These are phyloP conservation scores for Ustilago xerochloae DNA, from an alignment of 1,284 basidiomycete species.

Conservation along the genomic window DNA sequence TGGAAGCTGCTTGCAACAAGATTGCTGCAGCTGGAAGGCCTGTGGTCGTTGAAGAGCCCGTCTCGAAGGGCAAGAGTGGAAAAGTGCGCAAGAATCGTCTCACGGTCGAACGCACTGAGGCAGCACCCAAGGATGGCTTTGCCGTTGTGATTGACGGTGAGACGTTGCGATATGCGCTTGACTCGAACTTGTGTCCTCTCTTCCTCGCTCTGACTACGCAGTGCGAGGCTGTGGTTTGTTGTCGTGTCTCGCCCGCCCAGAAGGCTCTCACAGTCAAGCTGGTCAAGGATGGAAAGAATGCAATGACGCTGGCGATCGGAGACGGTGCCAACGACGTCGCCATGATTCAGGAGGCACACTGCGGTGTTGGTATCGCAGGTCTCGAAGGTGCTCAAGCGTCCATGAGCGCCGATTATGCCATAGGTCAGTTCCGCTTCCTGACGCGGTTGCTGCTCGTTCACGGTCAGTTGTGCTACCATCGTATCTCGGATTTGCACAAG, in stretches of 20 bases:
- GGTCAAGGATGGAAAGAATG: slow-evolving; percentile 92
- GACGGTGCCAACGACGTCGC: slow-evolving; percentile 96
- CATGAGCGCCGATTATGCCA: slow-evolving; percentile 98
- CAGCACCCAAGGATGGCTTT: slow-evolving; percentile 72
- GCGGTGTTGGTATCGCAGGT: slow-evolving; percentile 92
- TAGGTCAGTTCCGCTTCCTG: slow-evolving; percentile 93
- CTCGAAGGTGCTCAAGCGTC: slow-evolving; percentile 97
- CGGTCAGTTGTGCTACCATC: slow-evolving; percentile 94
- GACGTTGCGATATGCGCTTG: slow-evolving; percentile 84
- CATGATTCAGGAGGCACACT: slow-evolving; percentile 98
- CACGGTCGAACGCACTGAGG: slow-evolving; percentile 45
- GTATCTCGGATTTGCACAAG: slow-evolving; percentile 79
- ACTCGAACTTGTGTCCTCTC: slow-evolving; percentile 80
- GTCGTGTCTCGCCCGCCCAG: slow-evolving; percentile 94
- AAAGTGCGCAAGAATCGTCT: slow-evolving; percentile 47
- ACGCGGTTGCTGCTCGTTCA: slow-evolving; percentile 93
- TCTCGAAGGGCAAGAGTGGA: slow-evolving; percentile 22
- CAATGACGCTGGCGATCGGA: slow-evolving; percentile 96
- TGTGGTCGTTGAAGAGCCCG: slow-evolving; percentile 67
- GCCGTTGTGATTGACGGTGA: slow-evolving; percentile 97
- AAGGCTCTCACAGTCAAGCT: slow-evolving; percentile 94
- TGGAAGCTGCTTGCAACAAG: slow-evolving; percentile 93
- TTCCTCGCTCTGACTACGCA: slow-evolving; percentile 94
- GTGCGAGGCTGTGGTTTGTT: slow-evolving; percentile 96
- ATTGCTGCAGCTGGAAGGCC: slow-evolving; percentile 82